Evolutionary conservation across 129 eudicot genomes (phyloP), one percentile per base, ranked within the genome.

Genomic region (Pseudognaphalium luteoalbum): DNA sequence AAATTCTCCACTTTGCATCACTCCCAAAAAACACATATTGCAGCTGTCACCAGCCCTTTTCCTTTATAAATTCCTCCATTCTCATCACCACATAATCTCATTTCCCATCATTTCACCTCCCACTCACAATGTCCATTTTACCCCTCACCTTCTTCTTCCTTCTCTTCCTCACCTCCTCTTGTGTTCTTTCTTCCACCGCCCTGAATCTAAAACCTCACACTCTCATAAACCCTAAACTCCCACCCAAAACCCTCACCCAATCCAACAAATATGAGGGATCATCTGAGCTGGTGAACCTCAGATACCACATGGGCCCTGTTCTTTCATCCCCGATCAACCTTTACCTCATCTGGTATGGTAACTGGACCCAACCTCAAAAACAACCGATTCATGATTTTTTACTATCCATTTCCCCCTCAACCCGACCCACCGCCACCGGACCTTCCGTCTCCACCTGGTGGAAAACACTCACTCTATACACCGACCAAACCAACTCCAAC

Each of bases 281-380:
- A 1, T 93, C 98, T 7, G 83, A 90, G 54, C 77, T 93, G 0
- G 92, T 93, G 5, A 84, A 88, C 64, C 91, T 93, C 70, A 85
- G 87, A 15, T 93, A 93, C 87, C 98, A 93, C 73, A 93, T 93
- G 98, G 98, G 98, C 12, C 98, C 98, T 0, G 98, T 93, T 19
- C 86, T 93, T 50, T 90, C 98, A 6, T 87, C 96, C 28, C 92
- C 92, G 1, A 93, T 93, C 84, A 93, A 88, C 77, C 77, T 90
- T 30, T 85, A 93, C 71, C 81, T 90, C 47, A 86, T 93, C 42
- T 93, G 98, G 98, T 93, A 93, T 65, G 98, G 98, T 14, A 82
- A 84, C 33, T 93, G 98, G 98, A 34, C 85, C 39, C 82, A 79
- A 0, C 11, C 88, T 37, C 97, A 93, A 5, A 68, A 73, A 22